These are phyloP conservation scores for Cucurbita ficifolia DNA, from an alignment of 306 rosid species.

Conservation along the genomic window DNA sequence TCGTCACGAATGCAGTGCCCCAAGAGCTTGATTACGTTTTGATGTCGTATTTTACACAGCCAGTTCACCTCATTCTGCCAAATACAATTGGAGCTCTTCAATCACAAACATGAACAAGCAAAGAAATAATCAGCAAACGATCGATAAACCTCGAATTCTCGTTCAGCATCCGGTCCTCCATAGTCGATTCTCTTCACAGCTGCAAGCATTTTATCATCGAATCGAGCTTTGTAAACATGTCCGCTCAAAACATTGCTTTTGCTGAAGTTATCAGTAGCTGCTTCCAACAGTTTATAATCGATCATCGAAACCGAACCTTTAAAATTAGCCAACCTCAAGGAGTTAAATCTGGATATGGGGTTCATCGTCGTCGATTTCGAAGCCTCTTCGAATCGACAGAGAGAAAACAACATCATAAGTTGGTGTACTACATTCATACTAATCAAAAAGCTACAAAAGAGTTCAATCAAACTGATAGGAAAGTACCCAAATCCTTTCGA, in stretches of 20 bases:
- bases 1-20: constrained; percentile 62
- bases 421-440: constrained; percentile 1
- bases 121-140: constrained; percentile 6
- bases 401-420: background rate
- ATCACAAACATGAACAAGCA: background rate
- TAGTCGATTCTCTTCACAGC: constrained; percentile 63
- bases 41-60: constrained; percentile 69
- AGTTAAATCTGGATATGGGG: constrained; percentile 35
- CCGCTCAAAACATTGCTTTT: constrained; percentile 46
- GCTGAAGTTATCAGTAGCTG: constrained; percentile 58
- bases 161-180: constrained; percentile 31
- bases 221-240: constrained; percentile 45
- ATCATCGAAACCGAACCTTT: constrained; percentile 51
- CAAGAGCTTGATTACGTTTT: constrained; percentile 63
- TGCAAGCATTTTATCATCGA: constrained; percentile 53
- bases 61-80: constrained; percentile 81
- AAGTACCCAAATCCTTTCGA: constrained; percentile 36
- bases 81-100: background rate
- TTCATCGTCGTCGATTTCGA: constrained; percentile 28
- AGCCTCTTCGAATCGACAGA: constrained; percentile 28
- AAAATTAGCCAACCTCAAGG: constrained; percentile 49
- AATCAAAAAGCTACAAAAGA: background rate
- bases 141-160: constrained; percentile 52
- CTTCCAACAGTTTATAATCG: constrained; percentile 54
- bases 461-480: background rate